A percentile compares a stretch with the other conserved stretches of the same genome.
These are phyloP conservation scores for Ramularia collo-cygni DNA, from an alignment of 2,329 filamentous ascomycete genomes.

Conservation along the genomic window DNA sequence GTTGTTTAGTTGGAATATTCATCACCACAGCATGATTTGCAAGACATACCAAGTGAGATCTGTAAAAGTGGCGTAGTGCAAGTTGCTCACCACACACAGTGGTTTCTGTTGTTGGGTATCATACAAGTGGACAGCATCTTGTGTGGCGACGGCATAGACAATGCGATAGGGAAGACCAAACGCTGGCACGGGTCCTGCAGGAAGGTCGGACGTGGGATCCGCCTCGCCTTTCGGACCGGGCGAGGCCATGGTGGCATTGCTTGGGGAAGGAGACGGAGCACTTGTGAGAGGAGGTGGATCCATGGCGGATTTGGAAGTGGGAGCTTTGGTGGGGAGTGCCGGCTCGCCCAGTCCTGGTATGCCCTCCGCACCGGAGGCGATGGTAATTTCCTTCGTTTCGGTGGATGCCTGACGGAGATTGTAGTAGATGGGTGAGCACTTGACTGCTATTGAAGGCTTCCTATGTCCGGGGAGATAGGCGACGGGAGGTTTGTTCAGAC, in stretches of 20 bases:
- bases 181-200: constrained; percentile 48
- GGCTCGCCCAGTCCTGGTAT: constrained; percentile 82
- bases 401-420: constrained; percentile 59
- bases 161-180: constrained; percentile 89
- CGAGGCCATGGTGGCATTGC: constrained; percentile 46
- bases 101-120: constrained; percentile 96
- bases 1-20: too few relatives aligned
- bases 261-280: constrained; percentile 43
- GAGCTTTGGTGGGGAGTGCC: constrained; percentile 48
- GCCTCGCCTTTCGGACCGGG: constrained; percentile 44
- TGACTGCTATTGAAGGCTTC: constrained; percentile 93
- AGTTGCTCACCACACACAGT: constrained; percentile 87
- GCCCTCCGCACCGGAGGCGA: constrained; percentile 86
- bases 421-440: constrained; percentile 87
- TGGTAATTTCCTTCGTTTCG: constrained; percentile 81
- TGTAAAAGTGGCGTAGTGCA: constrained; percentile 96
- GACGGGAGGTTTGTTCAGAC: constrained; percentile 92
- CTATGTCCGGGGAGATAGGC: constrained; percentile 95
- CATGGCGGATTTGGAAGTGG: constrained; percentile 63
- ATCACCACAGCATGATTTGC: constrained; percentile 11
- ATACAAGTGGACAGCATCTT: constrained; percentile 90
- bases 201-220: constrained; percentile 46
- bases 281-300: constrained; percentile 68
- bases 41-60: constrained; percentile 79
- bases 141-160: constrained; percentile 93